Evolutionary conservation across 345 rosid species (phyloP), one percentile per base, ranked within the genome.

Genomic region (Erucastrum elatum): DNA sequence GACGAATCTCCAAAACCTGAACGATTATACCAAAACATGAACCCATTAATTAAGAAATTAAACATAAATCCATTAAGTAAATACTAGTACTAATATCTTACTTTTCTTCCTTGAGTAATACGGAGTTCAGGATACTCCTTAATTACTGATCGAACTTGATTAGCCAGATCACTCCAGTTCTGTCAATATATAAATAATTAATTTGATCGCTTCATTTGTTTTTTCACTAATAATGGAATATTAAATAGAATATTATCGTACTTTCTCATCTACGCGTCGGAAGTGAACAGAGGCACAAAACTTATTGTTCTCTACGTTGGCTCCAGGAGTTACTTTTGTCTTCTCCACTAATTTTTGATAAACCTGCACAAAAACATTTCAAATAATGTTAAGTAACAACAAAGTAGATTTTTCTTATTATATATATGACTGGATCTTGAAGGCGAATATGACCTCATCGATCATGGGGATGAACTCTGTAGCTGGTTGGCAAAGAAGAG

Each of bases 231-330:
- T 69, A 25, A 30, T 41, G 2, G 0, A 59, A 46, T 39, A 39
- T 9, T n/a, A 0, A 2, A 60, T 25, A 21, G 27, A 0, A 49
- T 16, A 34, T 8, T n/a, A 66, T 27, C 26, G 10, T 83, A 90
- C 99, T 87, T 87, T 87, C 84, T 96, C 98, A 68, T 93, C 91
- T 34, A 96, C 99, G 11, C 97, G 84, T 6, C 99, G 87, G 70
- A 88, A 96, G 79, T 96, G 99, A 25, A 96, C 97, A 60, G 99
- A 89, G 26, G 88, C 77, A 72, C 99, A 96, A 39, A 96, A 96
- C 76, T 96, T 96, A 87, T 96, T 96, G 80, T 89, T 87, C 79
- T 96, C 99, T 3, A 96, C 94, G n/a, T 61, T 84, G 0, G 90
- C 96, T 76, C 99, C 98, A 0, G 87, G 88, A 61, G 87, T 89